Evolutionary conservation across 805 yeast genomes (phyloP).

Genomic region (Saccharomycopsis capsularis): DNA sequence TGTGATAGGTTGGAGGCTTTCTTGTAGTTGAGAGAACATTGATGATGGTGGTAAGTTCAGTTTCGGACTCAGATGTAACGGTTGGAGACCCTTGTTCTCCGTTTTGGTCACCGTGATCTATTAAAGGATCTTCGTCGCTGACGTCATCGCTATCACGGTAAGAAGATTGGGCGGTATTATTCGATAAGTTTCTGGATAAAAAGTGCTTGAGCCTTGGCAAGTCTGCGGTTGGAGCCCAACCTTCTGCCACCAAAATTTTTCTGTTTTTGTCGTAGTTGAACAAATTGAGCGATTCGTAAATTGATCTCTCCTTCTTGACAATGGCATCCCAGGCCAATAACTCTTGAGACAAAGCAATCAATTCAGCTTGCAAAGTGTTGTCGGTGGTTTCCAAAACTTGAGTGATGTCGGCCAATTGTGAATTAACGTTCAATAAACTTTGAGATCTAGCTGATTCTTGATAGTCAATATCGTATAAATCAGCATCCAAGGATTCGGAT

Average conservation of each 20-base stretch:
- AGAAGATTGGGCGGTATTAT: slow-evolving; percentile 21
- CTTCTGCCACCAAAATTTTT: slow-evolving; percentile 63
- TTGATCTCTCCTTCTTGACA: slow-evolving; percentile 48
- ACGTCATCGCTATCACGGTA: slow-evolving; percentile 17
- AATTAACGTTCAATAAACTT: slow-evolving; percentile 33
- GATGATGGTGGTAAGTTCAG: slow-evolving; percentile 34
- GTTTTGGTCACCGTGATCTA: not conserved
- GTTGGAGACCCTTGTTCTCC: not conserved
- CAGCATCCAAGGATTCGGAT: slow-evolving; percentile 62
- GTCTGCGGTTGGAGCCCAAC: slow-evolving; percentile 63
- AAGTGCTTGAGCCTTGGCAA: slow-evolving; percentile 38
- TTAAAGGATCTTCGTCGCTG: not conserved
- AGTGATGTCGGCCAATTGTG: slow-evolving; percentile 40
- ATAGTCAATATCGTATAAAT: slow-evolving; percentile 49
- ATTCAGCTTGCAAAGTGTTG: slow-evolving; percentile 54
- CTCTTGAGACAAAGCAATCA: slow-evolving; percentile 57
- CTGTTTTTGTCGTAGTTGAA: slow-evolving; percentile 65
- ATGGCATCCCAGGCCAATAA: slow-evolving; percentile 52
- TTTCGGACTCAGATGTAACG: not conserved
- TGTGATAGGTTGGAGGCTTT: slow-evolving; percentile 91
- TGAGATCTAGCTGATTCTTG: slow-evolving; percentile 32
- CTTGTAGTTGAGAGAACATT: slow-evolving; percentile 63
- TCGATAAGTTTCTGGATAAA: slow-evolving; percentile 34
- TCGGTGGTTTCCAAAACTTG: slow-evolving; percentile 44
- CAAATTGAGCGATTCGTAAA: slow-evolving; percentile 52